Conservation (phyloP, 1,139 yeast species). For the Oligophagozyma castellii region DNA sequence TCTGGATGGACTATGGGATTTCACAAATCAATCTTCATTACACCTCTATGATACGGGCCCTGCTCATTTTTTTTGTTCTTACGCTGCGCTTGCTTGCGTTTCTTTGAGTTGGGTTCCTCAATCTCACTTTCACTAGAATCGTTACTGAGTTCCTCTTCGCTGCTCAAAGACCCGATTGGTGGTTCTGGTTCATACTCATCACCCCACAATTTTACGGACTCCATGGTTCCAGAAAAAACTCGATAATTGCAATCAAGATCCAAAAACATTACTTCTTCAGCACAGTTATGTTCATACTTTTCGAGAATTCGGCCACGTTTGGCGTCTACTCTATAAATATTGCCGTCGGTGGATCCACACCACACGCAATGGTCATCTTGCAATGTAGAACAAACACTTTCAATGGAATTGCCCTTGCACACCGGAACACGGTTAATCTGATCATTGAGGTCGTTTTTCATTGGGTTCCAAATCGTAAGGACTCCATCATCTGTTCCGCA, state of each 20-base stretch:
- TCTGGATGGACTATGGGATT: too few species aligned
- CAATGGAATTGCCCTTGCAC: slow-evolving; percentile 61
- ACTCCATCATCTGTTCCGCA: slow-evolving; percentile 89
- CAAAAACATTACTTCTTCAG: slow-evolving; percentile 52
- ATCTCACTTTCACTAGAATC: too few species aligned
- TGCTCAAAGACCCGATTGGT: too few species aligned
- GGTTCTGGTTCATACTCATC: slow-evolving; percentile 15
- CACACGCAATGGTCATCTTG: slow-evolving; percentile 57
- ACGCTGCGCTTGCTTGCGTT: too few species aligned
- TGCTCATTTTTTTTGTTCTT: too few species aligned
- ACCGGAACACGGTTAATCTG: slow-evolving; percentile 71
- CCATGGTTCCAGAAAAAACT: slow-evolving; percentile 74
- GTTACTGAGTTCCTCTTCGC: too few species aligned
- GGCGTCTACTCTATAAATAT: slow-evolving; percentile 51
- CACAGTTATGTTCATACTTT: slow-evolving; percentile 47
- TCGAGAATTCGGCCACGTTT: slow-evolving; percentile 53
- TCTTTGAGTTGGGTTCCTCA: too few species aligned
- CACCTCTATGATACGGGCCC: too few species aligned
- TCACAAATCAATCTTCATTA: too few species aligned
- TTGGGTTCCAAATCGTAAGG: slow-evolving; percentile 79
- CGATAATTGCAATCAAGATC: slow-evolving; percentile 75
- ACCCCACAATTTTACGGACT: slow-evolving; percentile 62
- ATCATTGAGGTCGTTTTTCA: slow-evolving; percentile 53
- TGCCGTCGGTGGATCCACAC: slow-evolving; percentile 85
- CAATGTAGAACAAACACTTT: slow-evolving; percentile 62